Percentiles rank a stretch among this genome's conserved stretches.
These are phyloP conservation scores for Metarhizium robertsii DNA, from an alignment of 2,329 filamentous ascomycete species.

Conservation along the genomic window DNA sequence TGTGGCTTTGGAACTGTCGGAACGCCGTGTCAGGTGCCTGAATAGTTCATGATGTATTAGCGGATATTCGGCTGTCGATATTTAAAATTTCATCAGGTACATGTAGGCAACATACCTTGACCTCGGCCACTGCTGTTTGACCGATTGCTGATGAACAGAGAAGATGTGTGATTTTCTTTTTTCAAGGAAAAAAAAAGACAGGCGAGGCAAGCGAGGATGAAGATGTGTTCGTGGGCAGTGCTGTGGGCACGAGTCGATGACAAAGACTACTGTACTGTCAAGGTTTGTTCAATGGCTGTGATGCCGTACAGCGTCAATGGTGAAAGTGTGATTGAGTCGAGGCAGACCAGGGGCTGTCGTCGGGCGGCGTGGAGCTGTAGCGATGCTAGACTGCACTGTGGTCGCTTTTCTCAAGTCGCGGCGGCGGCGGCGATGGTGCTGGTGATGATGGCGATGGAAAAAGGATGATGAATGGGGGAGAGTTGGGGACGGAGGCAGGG, in stretches of 20 bases:
- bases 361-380: constrained; percentile 18
- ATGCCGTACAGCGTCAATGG: constrained; percentile 1
- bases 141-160: neutral
- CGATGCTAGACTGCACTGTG: neutral
- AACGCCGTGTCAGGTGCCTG: neutral
- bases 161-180: neutral
- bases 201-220: neutral
- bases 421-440: constrained; percentile 15
- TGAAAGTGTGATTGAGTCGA: constrained; percentile 16
- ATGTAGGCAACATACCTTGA: neutral
- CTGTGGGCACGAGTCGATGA: neutral
- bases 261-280: constrained; percentile 4
- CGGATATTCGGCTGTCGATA: neutral
- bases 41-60: neutral
- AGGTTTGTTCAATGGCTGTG: constrained; percentile 14
- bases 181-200: no score
- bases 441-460: constrained; percentile 18
- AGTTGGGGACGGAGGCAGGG: constrained; percentile 11
- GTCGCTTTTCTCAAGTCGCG: constrained; percentile 1
- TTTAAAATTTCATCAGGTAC: neutral
- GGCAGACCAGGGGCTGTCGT: constrained; percentile 16
- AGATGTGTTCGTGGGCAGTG: neutral
- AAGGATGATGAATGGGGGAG: constrained; percentile 10
- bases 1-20: constrained; percentile 4
- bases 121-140: neutral